Base-by-base conservation (phyloP, 2,329 filamentous ascomycete species). In the Seiridium cupressi region DNA sequence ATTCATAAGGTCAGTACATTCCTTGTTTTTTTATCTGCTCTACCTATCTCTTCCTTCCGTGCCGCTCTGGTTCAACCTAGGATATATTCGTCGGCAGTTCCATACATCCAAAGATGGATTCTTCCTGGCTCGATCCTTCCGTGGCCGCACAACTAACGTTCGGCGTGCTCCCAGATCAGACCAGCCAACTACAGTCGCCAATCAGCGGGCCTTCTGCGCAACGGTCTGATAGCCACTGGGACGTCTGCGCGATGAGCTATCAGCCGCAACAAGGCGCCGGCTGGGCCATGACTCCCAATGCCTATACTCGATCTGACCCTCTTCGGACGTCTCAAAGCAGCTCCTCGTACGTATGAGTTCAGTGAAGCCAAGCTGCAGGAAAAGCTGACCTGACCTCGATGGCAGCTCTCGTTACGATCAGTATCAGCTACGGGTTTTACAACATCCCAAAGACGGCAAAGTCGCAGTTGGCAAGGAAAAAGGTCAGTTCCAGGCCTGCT, bases 381-480 rank as follows among this genome's bases (percentile, higher is more conserved):
- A 18, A 48, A 8, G 18, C 8, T 7, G 46, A 10, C 32, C 51
- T 55, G 10, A 53, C 10, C 13, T 35, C n/a, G 32, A 32, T 42
- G 26, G 10, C 35, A 55, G 51, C 11, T 34, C 18, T 31, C 31
- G 51, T 5, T 60, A 60, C 26, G 38, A 48, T 26, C 36, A 47
- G 2, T 57, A 51, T 35, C 18, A 57, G 3, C 46, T 60, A 3
- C 35, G 13, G 40, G 48, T 57, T 9, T 53, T 40, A 31, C 59
- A 57, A 44, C 13, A 60, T 5, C 59, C 59, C 18, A 46, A 57
- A 44, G 54, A 58, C 11, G 61, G 58, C 34, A 60, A 53, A 47
- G 58, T 60, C 7, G 61, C 58, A 5, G 35, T 57, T 51, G 61
- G 58, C 26, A 58, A 62, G 40, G 53, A 58, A 53, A 44, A 55